Percentiles rank a stretch among this genome's conserved stretches.
phyloP scores from a whole-genome alignment of 805 yeast genomes.

The Kazachstania bromeliacearum region DNA sequence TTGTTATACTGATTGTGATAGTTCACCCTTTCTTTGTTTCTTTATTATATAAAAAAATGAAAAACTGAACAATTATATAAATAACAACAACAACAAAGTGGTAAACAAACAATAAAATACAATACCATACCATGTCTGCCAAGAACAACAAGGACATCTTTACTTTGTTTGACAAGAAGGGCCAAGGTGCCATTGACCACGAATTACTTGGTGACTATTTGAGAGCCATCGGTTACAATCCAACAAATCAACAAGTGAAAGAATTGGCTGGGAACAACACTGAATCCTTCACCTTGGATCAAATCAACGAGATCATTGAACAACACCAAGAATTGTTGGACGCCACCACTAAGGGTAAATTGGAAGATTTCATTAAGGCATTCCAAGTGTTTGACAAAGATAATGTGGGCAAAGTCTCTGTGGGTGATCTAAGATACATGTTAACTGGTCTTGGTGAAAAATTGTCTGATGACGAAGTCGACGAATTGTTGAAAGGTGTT shows the following conservation, averaged over 20 bases:
- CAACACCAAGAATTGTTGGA: constrained; percentile 21
- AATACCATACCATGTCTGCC: constrained; percentile 1
- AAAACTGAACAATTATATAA: too few relatives aligned
- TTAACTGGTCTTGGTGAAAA: constrained; percentile 95
- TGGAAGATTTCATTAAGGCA: constrained; percentile 77
- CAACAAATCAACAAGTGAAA: constrained; percentile 50
- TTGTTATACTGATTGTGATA: too few relatives aligned
- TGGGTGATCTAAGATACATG: constrained; percentile 92
- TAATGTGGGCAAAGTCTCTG: constrained; percentile 89
- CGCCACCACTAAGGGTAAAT: constrained; percentile 27
- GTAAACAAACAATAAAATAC: not conserved
- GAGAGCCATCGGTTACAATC: constrained; percentile 97
- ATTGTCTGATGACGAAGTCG: constrained; percentile 82
- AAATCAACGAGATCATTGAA: constrained; percentile 18
- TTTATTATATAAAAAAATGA: too few relatives aligned
- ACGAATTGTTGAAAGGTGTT: constrained; percentile 91
- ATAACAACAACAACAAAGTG: too few relatives aligned
- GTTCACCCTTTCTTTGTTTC: too few relatives aligned
- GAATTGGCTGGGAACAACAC: constrained; percentile 14
- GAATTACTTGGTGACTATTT: constrained; percentile 85
- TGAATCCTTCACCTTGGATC: constrained; percentile 10
- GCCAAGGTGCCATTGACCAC: constrained; percentile 80
- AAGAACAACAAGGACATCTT: constrained; percentile 71
- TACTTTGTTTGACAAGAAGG: constrained; percentile 92
- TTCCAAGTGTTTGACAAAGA: constrained; percentile 98